A percentile compares a stretch with the other conserved stretches of the same genome.
Evolutionary conservation across 208 protist genomes (phyloP).

Genomic region (Leishmania mexicana): DNA sequence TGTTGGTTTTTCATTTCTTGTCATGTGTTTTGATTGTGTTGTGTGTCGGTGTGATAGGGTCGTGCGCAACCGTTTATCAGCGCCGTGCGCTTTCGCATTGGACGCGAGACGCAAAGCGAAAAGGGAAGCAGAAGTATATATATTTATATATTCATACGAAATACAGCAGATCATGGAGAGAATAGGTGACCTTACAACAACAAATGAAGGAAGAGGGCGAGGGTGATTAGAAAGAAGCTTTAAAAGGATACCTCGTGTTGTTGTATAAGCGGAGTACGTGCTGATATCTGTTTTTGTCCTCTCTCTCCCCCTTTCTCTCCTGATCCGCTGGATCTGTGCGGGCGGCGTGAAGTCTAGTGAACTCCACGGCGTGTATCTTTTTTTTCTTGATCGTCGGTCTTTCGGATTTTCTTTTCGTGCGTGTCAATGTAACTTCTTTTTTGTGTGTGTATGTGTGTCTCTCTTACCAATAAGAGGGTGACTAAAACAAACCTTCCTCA

Average conservation of each 20-base stretch:
- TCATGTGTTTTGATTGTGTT: neutral
- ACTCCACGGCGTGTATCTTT: neutral
- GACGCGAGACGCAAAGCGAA: neutral
- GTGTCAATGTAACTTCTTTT: neutral
- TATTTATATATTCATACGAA: neutral
- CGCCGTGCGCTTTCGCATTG: constrained; percentile 13
- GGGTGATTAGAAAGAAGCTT: neutral
- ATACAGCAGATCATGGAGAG: neutral
- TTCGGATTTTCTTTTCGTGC: neutral
- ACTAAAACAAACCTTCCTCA: neutral
- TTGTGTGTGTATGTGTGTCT: neutral
- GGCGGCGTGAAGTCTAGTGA: neutral
- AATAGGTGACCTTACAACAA: neutral
- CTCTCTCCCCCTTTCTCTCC: neutral
- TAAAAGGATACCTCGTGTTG: neutral
- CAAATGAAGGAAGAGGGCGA: neutral
- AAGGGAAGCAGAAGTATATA: neutral
- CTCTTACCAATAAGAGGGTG: neutral
- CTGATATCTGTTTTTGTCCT: neutral
- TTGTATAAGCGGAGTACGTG: neutral
- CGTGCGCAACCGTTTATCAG: neutral
- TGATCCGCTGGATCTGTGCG: neutral
- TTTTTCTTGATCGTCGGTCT: neutral
- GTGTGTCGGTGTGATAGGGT: neutral
- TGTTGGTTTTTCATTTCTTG: neutral